Evolutionary conservation across 2,329 filamentous ascomycete species (phyloP).

Genomic region (Clonostachys chloroleuca): DNA sequence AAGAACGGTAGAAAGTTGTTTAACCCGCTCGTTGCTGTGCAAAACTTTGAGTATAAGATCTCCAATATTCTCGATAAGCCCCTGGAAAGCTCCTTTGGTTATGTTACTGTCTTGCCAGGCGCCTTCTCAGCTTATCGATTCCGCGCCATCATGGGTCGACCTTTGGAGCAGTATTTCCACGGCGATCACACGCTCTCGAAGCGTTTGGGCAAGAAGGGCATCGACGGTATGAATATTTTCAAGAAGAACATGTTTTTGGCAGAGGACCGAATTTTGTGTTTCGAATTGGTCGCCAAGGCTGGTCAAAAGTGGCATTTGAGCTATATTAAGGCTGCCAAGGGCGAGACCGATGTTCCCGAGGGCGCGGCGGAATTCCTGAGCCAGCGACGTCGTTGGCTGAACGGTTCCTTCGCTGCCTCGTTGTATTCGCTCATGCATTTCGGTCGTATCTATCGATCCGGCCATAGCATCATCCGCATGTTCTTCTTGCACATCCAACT

Average conservation of each 20-base stretch:
- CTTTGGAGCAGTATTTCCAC: conserved; percentile 94
- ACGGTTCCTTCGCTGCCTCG: conserved; percentile 91
- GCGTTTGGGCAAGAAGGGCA: conserved; percentile 90
- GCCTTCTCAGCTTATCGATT: conserved; percentile 94
- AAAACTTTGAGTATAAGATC: conserved; percentile 98
- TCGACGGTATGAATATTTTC: conserved; percentile 98
- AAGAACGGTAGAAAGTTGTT: conserved; percentile 78
- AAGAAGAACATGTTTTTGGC: conserved; percentile 99
- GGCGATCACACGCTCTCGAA: conserved; percentile 92
- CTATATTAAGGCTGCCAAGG: conserved; percentile 95
- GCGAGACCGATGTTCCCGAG: conserved; percentile 92
- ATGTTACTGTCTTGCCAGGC: conserved; percentile 89
- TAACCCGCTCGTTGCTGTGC: conserved; percentile 83
- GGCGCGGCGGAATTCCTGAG: conserved; percentile 90
- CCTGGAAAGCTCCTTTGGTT: conserved; percentile 86
- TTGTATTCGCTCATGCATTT: conserved; percentile 96
- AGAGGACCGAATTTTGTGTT: conserved; percentile 96
- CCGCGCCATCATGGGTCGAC: conserved; percentile 89
- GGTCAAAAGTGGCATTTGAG: conserved; percentile 95
- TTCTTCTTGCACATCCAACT: conserved; percentile 93
- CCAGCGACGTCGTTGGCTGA: conserved; percentile 91
- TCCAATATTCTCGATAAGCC: conserved; percentile 95
- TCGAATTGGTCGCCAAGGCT: conserved; percentile 91
- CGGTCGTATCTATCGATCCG: conserved; percentile 89
- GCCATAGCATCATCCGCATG: conserved; percentile 91